Conservation (phyloP, 352 stramenopile genomes). For the Pythium apleroticum region DNA sequence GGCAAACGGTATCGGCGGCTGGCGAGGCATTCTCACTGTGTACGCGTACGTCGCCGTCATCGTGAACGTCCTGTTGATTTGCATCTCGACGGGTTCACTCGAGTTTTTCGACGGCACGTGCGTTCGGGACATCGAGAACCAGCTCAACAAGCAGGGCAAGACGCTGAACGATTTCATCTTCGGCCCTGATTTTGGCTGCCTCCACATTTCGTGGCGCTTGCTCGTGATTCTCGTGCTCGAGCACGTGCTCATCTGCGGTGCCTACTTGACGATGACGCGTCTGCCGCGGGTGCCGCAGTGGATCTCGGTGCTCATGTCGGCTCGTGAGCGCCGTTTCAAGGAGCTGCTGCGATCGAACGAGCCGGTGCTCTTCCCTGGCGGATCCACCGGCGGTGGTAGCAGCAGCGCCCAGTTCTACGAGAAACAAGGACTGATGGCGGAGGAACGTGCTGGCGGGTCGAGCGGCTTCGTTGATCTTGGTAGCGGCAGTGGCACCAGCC, state of each 20-base stretch:
- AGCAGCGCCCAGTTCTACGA: slow-evolving; percentile 5
- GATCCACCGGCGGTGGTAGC: neutral
- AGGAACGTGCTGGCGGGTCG: neutral
- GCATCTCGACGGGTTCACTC: slow-evolving; percentile 38
- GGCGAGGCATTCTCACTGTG: slow-evolving; percentile 35
- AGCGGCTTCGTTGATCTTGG: slow-evolving; percentile 27
- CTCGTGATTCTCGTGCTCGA: slow-evolving; percentile 34
- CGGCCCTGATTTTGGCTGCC: slow-evolving; percentile 37
- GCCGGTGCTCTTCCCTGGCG: slow-evolving; percentile 22
- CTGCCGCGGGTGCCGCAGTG: slow-evolving; percentile 28
- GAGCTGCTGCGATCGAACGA: slow-evolving; percentile 32
- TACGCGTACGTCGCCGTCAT: slow-evolving; percentile 41
- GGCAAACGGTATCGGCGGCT: slow-evolving; percentile 41
- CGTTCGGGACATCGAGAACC: slow-evolving; percentile 34
- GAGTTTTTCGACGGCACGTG: slow-evolving; percentile 39
- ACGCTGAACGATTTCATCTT: slow-evolving; percentile 39
- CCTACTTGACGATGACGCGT: slow-evolving; percentile 35
- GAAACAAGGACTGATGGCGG: slow-evolving; percentile 11
- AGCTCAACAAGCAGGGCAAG: slow-evolving; percentile 33
- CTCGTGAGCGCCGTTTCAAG: slow-evolving; percentile 38
- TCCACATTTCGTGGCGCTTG: slow-evolving; percentile 35
- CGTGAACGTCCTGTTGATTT: slow-evolving; percentile 41
- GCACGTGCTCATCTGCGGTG: slow-evolving; percentile 32
- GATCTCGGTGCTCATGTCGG: slow-evolving; percentile 34
- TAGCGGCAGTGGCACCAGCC: neutral